Evolutionary conservation across 2,329 filamentous ascomycete species (phyloP).

Genomic region (Pyricularia pennisetigena): DNA sequence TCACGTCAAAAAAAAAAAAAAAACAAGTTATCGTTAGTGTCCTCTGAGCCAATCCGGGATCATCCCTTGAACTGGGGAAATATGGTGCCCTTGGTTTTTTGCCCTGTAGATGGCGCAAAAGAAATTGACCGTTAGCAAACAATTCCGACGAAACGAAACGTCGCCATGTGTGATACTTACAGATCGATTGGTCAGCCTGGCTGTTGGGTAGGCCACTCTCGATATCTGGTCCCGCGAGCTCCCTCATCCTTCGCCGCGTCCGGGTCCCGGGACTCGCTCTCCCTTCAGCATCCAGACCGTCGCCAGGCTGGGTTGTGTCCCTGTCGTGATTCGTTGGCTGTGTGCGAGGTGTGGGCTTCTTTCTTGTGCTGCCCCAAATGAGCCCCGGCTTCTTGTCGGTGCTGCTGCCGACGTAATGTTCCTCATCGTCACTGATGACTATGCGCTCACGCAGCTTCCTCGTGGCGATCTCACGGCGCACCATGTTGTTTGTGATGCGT

Average conservation of each 20-base stretch:
- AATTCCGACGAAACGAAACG: neutral
- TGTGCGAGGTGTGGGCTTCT: neutral
- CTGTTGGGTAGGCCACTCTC: neutral
- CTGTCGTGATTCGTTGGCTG: neutral
- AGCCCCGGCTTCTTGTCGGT: neutral
- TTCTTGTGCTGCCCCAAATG: neutral
- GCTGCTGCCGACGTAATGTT: neutral
- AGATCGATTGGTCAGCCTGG: neutral
- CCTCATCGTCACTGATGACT: slow-evolving; percentile 17
- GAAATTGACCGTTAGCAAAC: neutral
- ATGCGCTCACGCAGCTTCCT: slow-evolving; percentile 48
- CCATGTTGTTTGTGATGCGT: slow-evolving; percentile 75
- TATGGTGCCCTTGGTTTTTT: neutral
- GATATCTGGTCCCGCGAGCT: neutral
- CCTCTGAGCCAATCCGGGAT: neutral
- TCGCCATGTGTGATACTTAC: neutral
- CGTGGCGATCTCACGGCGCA: slow-evolving; percentile 66
- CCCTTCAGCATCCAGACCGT: neutral
- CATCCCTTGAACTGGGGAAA: neutral
- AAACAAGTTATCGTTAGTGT: neutral
- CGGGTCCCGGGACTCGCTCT: neutral
- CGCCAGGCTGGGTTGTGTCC: neutral
- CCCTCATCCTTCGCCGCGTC: neutral
- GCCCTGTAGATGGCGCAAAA: neutral
- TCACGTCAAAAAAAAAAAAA: neutral